Evolutionary conservation across 1,284 basidiomycete species (phyloP).

Genomic region (Leccinum huronense): DNA sequence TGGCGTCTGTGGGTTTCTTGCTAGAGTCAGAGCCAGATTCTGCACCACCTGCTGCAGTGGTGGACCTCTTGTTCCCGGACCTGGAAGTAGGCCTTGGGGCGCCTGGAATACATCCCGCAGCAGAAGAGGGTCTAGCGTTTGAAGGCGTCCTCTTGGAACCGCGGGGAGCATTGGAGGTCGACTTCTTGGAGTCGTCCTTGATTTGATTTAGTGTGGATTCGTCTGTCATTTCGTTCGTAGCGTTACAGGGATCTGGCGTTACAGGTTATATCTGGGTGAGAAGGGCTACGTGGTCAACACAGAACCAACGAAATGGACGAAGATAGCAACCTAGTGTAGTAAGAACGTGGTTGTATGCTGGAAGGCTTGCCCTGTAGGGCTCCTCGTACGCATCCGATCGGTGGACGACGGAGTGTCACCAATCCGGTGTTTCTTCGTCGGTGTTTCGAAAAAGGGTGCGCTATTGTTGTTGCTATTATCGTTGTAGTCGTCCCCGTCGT

Average conservation of each 20-base stretch:
- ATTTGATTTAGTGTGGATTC: conserved; percentile 59
- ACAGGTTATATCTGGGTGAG: conserved; percentile 46
- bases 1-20: conserved; percentile 44
- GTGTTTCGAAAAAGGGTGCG: conserved; percentile 25
- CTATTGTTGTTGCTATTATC: neutral
- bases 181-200: conserved; percentile 66
- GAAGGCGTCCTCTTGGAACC: conserved; percentile 57
- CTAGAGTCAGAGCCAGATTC: conserved; percentile 70
- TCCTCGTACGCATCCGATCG: conserved; percentile 12
- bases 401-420: conserved; percentile 15
- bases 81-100: conserved; percentile 59
- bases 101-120: conserved; percentile 43
- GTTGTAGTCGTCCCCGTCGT: neutral
- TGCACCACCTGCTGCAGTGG: conserved; percentile 38
- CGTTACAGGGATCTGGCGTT: conserved; percentile 46
- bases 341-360: conserved; percentile 44
- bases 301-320: neutral
- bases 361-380: conserved; percentile 84
- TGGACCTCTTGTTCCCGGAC: conserved; percentile 59
- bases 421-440: conserved; percentile 31
- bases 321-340: conserved; percentile 46
- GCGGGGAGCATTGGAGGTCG: conserved; percentile 44
- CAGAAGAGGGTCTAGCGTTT: conserved; percentile 50
- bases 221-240: conserved; percentile 85
- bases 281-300: conserved; percentile 12